These are phyloP conservation scores for Ophiostoma perfectum DNA, from an alignment of 2,329 filamentous ascomycete genomes.

Conservation along the genomic window DNA sequence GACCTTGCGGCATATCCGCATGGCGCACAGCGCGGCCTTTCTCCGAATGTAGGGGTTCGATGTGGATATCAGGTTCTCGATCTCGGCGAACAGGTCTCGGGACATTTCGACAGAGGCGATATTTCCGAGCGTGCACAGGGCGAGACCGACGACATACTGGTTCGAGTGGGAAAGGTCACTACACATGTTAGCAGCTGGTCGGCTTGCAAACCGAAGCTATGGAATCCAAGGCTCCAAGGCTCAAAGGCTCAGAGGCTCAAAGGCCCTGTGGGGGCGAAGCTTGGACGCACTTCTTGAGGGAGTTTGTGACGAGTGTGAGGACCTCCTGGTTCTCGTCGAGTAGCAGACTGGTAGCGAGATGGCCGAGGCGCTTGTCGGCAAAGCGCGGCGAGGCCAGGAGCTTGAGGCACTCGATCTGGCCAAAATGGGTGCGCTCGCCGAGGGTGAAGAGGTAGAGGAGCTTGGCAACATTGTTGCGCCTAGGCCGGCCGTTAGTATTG, in stretches of 20 bases:
- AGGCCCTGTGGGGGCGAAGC: no score
- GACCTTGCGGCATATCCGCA: conserved; percentile 97
- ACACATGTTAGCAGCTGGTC: conserved; percentile 32
- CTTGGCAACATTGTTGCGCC: conserved; percentile 98
- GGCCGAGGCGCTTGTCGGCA: conserved; percentile 93
- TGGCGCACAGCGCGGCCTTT: conserved; percentile 96
- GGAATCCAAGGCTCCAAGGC: background rate
- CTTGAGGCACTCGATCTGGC: conserved; percentile 98
- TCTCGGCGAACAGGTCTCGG: conserved; percentile 90
- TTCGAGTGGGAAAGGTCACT: conserved; percentile 96
- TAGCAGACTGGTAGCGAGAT: conserved; percentile 90
- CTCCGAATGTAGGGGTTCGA: conserved; percentile 97
- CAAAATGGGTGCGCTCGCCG: conserved; percentile 95
- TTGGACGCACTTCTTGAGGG: conserved; percentile 74
- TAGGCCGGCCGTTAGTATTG: conserved; percentile 35
- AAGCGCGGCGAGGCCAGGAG: conserved; percentile 93
- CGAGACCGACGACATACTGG: conserved; percentile 95
- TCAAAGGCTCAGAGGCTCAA: no score
- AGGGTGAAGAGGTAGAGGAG: conserved; percentile 96
- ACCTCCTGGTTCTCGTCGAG: conserved; percentile 99
- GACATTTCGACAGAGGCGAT: conserved; percentile 99
- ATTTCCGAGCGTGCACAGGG: conserved; percentile 92
- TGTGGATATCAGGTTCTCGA: conserved; percentile 85
- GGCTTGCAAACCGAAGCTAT: background rate
- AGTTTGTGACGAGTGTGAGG: conserved; percentile 93